These are phyloP conservation scores for Coemansia javaensis DNA, from an alignment of 192 early-diverging fungal genomes.

Conservation along the genomic window DNA sequence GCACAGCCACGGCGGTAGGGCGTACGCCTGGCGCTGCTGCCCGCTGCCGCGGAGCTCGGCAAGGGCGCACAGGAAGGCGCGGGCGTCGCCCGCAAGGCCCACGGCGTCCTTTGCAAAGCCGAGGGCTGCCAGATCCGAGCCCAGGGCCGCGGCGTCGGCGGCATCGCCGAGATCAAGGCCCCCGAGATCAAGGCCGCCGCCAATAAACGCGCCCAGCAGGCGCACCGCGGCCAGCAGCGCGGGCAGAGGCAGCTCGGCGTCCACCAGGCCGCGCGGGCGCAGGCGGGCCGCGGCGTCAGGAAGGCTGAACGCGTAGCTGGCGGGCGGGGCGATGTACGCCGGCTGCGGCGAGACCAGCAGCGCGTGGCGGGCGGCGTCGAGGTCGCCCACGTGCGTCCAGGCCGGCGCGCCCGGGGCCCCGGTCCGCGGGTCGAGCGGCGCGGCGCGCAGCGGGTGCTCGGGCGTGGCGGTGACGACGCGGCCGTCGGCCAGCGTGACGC, in stretches of 20 bases:
- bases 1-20: constrained; percentile 18
- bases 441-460: constrained; percentile 23
- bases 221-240: constrained; percentile 16
- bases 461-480: constrained; percentile 24
- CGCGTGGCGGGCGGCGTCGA: constrained; percentile 8
- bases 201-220: constrained; percentile 8
- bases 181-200: not conserved
- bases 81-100: not conserved
- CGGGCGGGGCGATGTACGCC: constrained; percentile 10
- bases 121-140: constrained; percentile 14
- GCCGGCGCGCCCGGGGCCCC: constrained; percentile 6
- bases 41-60: not conserved
- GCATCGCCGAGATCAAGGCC: constrained; percentile 12
- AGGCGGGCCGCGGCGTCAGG: constrained; percentile 3
- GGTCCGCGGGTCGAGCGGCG: constrained; percentile 10
- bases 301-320: constrained; percentile 3
- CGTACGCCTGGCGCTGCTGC: not conserved
- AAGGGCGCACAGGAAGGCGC: constrained; percentile 7
- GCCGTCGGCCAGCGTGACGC: constrained; percentile 21
- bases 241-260: constrained; percentile 17
- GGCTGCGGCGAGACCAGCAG: constrained; percentile 20
- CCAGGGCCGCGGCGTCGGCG: constrained; percentile 14
- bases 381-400: constrained; percentile 18
- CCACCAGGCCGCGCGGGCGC: constrained; percentile 10
- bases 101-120: constrained; percentile 8